Percentiles rank a stretch among this genome's conserved stretches.
Evolutionary conservation across 208 protist genomes (phyloP).

Genomic region (Zelonia costaricensis): DNA sequence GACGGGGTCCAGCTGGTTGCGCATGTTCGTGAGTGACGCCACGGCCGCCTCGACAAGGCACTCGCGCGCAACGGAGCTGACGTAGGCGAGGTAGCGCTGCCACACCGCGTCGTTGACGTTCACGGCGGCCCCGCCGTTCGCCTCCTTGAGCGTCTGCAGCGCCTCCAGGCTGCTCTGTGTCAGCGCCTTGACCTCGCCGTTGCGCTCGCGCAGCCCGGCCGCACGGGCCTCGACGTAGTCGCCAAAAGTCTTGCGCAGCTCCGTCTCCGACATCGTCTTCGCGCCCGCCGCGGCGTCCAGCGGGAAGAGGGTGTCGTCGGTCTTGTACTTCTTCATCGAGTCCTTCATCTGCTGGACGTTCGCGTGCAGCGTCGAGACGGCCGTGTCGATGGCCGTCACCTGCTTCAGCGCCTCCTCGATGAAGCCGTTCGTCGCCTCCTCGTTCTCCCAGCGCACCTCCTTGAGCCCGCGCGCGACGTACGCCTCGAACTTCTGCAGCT

Average conservation of each 20-base stretch:
- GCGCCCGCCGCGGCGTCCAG: constrained; percentile 78
- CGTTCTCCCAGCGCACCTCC: constrained; percentile 91
- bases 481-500: constrained; percentile 89
- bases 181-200: constrained; percentile 81
- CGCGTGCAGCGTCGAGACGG: constrained; percentile 87
- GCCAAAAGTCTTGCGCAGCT: constrained; percentile 86
- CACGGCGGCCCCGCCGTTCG: constrained; percentile 34
- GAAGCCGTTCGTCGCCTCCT: constrained; percentile 87
- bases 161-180: constrained; percentile 77
- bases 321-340: constrained; percentile 76
- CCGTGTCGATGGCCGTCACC: constrained; percentile 82
- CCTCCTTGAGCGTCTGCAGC: constrained; percentile 79
- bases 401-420: constrained; percentile 85
- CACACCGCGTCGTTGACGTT: constrained; percentile 60
- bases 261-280: constrained; percentile 89
- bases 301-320: constrained; percentile 81
- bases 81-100: constrained; percentile 91
- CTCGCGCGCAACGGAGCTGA: constrained; percentile 86
- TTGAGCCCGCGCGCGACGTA: constrained; percentile 69
- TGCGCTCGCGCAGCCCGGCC: constrained; percentile 52
- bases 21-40: constrained; percentile 75
- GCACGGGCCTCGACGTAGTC: constrained; percentile 71
- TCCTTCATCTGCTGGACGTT: constrained; percentile 89
- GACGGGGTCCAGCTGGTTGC: constrained; percentile 88
- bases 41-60: constrained; percentile 72